Base-by-base conservation (phyloP, 1,139 yeast genomes). In the Saccharomyces hybrid region DNA sequence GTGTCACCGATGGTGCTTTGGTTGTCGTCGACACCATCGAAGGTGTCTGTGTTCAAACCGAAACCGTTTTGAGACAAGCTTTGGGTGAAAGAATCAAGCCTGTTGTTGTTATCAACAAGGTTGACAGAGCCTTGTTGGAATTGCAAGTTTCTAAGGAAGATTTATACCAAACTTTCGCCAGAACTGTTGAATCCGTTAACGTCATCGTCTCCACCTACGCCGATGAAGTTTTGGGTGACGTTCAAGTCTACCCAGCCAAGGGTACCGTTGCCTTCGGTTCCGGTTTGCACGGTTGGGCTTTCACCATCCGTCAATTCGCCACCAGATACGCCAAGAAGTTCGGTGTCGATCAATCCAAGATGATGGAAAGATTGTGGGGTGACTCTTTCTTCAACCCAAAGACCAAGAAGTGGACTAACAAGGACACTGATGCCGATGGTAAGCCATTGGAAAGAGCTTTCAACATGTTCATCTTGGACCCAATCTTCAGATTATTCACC, bases 231-330 rank as follows among this genome's bases (percentile, higher is more conserved):
- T 78, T 91, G 66, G 99, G 98, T 82, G 99, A 93, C 73, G 86
- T 83, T 73, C 98, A 91, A 83, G 99, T 93, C 68, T 91, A 86
- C 96, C 99, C 99, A 78, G 96, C 93, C 77, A 79, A 79, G 77
- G 99, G 99, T 82, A 93, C 98, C 78, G 97, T 93, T 75, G 99
- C 99, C 67, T 93, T 93, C 80, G 98, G 97, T 82, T 93, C 99
- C 78, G 99, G 98, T 86, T 84, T 93, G 75, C 99, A 93, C 86
- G 99, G 99, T 79, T 93, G 99, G 99, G 98, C 97, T 76, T 93
- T 93, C 93, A 93, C 99, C 72, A 86, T 93, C 75, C 90, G 99
- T 81, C 99, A 93, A 83, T 93, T 93, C 71, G 99, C 99, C 73
- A 79, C 81, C 80, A 89, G 96, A 82, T 93, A 93, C 86, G 85